Evolutionary conservation across 371 early-diverging fungal species (phyloP), one percentile per base, ranked within the genome.

Genomic region (Entomophthora muscae): DNA sequence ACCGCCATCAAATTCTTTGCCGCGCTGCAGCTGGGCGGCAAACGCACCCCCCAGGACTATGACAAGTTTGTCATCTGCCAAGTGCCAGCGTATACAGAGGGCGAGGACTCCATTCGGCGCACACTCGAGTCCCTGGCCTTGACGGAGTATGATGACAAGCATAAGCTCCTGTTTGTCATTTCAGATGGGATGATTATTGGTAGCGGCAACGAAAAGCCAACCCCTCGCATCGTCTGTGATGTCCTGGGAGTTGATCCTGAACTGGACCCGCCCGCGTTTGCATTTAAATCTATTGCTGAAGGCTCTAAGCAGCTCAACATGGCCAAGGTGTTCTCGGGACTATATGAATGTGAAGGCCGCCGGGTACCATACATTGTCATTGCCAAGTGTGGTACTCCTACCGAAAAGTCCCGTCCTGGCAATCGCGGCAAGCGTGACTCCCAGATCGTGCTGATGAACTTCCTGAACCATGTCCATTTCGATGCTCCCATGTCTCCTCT

Each of bases 1-100:
- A 93, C 94, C 53, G 74, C 83, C 56, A 79, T 95, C 76, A 95
- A 95, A 76, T 93, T 91, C 65, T 75, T 95, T 68, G 87, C 93
- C 12, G 95, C 95, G 1, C 72, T 94, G 68, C 93, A 89, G 66
- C 79, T 93, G 55, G 88, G 89, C 28, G 70, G 78, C 5, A 69
- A 68, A 21, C 80, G 82, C 10, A 82, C 83, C 0, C 91, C 93
- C 0, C 87, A 90, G 67, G 83, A 83, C 28, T 83, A 85, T 55
- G 88, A 90, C 67, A 89, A 90, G 73, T 97, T 97, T 74, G 88
- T 90, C 23, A 89, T 99, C 63, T 84, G 91, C 69, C 87, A 93
- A 69, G 84, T 90, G 1, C 84, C 90, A 2, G 86, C 88, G 67
- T 91, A 90, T 69, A 83, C 88, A 0, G 92, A 91, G 75, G 86